phyloP scores from a whole-genome alignment of 371 early-diverging fungal genomes.

The Umbelopsis sp. region DNA sequence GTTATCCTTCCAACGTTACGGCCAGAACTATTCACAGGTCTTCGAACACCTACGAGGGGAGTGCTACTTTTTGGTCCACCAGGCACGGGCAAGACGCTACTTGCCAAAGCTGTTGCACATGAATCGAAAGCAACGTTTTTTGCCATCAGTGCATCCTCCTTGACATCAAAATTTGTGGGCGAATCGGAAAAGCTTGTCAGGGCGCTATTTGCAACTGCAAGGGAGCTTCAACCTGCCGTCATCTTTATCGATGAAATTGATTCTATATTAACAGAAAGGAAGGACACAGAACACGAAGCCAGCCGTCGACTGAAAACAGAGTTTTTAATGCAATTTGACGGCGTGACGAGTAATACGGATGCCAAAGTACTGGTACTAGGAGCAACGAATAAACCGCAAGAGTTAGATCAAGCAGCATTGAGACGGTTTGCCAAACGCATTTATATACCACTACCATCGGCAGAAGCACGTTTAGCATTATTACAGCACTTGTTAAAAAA shows the following conservation, averaged over 20 bases:
- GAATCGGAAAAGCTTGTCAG: conserved; percentile 72
- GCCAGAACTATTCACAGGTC: conserved; percentile 81
- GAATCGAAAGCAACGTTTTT: conserved; percentile 81
- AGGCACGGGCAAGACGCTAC: conserved; percentile 69
- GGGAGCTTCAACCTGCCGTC: conserved; percentile 68
- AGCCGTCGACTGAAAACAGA: conserved; percentile 83
- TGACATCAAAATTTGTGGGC: conserved; percentile 81
- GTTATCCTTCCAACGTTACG: conserved; percentile 75
- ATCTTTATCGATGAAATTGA: conserved; percentile 80
- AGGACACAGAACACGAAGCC: conserved; percentile 79
- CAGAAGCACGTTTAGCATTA: conserved; percentile 58
- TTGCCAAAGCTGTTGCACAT: conserved; percentile 59
- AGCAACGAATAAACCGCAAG: conserved; percentile 74
- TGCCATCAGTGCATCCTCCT: conserved; percentile 77
- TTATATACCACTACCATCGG: conserved; percentile 79
- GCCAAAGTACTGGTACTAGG: conserved; percentile 60
- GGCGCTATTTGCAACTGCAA: conserved; percentile 67
- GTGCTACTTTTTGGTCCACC: conserved; percentile 68
- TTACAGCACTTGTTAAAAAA: conserved; percentile 57
- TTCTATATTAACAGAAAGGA: conserved; percentile 69
- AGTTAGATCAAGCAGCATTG: conserved; percentile 79
- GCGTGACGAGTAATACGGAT: conserved; percentile 50
- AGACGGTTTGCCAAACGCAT: conserved; percentile 72
- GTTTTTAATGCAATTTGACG: conserved; percentile 83
- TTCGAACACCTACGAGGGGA: conserved; percentile 72